These are phyloP conservation scores for Globisporangium takayamanum DNA, from an alignment of 352 stramenopile species.

Conservation along the genomic window DNA sequence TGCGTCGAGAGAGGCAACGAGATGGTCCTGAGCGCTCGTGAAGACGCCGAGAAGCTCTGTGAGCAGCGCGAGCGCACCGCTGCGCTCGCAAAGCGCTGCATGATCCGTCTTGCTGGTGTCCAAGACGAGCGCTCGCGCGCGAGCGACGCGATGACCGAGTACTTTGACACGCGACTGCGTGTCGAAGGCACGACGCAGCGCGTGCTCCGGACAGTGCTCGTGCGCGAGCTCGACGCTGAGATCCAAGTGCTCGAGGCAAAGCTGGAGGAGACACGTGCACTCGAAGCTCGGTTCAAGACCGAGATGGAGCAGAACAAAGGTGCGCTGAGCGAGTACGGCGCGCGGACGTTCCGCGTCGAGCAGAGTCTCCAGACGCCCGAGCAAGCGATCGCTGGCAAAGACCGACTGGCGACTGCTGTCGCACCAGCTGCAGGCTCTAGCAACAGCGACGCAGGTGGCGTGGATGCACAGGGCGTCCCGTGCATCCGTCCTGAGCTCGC, in stretches of 20 bases:
- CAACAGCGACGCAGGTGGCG: background rate
- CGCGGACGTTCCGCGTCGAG: constrained; percentile 31
- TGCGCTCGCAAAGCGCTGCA: constrained; percentile 23
- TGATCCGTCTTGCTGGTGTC: constrained; percentile 22
- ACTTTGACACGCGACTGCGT: constrained; percentile 52
- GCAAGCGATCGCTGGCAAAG: constrained; percentile 16
- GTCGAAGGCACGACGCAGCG: constrained; percentile 51
- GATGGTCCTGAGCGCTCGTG: constrained; percentile 41
- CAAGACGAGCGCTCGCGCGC: constrained; percentile 30
- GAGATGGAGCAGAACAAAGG: constrained; percentile 18
- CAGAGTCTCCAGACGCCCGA: constrained; percentile 23
- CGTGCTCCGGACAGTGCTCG: constrained; percentile 31
- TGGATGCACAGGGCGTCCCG: background rate
- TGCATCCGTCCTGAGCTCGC: constrained; percentile 12
- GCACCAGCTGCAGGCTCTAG: background rate
- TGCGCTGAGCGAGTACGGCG: constrained; percentile 31
- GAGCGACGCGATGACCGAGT: constrained; percentile 29
- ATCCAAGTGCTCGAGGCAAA: constrained; percentile 27
- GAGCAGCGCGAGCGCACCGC: constrained; percentile 25
- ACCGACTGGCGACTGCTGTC: background rate
- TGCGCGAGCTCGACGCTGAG: constrained; percentile 37
- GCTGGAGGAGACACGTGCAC: background rate
- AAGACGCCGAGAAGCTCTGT: constrained; percentile 50
- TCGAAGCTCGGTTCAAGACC: constrained; percentile 7
- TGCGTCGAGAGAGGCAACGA: constrained; percentile 50